These are phyloP conservation scores for Corymbia maculata DNA, from an alignment of 345 rosid species.

Conservation along the genomic window DNA sequence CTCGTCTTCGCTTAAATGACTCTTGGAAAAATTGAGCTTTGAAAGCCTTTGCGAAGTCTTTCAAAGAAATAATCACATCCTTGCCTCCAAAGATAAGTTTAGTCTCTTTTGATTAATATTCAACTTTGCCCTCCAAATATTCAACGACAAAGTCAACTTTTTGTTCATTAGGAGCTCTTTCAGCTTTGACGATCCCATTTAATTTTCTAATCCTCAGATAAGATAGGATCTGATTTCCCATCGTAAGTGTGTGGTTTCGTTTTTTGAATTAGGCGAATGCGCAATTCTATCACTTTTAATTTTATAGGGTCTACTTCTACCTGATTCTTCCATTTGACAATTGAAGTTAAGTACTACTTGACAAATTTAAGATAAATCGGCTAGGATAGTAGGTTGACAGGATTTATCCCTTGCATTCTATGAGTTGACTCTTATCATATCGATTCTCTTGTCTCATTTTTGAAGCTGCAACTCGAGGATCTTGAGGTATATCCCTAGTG, in stretches of 20 bases:
- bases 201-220: background rate
- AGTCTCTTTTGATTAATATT: too few relatives aligned
- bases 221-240: background rate
- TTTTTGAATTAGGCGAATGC: background rate
- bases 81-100: too few relatives aligned
- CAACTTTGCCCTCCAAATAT: background rate
- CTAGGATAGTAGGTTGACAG: too few relatives aligned
- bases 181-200: background rate
- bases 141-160: background rate
- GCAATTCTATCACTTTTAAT: background rate
- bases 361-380: background rate
- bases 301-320: background rate
- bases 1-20: too few relatives aligned
- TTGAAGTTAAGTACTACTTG: background rate
- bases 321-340: background rate
- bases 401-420: too few relatives aligned
- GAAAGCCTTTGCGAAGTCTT: too few relatives aligned
- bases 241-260: background rate
- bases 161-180: background rate
- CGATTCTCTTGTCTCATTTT: accelerated
- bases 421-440: too few relatives aligned
- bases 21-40: too few relatives aligned
- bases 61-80: too few relatives aligned
- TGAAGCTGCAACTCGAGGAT: too few relatives aligned
- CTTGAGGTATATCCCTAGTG: too few relatives aligned